Conservation (phyloP, 495 filamentous ascomycete species). For the Neurospora sp. region DNA sequence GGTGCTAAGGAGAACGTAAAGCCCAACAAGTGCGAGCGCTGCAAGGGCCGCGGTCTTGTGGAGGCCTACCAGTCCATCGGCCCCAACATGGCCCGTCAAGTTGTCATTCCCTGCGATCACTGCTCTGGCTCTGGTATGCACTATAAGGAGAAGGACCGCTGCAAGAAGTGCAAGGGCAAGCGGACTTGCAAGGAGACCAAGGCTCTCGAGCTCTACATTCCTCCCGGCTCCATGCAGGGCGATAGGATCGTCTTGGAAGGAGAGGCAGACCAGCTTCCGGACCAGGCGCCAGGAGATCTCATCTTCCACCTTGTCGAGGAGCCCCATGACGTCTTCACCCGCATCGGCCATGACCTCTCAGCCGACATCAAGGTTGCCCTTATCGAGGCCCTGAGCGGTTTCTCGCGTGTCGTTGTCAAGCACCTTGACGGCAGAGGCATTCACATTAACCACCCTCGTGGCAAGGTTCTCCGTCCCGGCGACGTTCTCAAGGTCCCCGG, state of each 20-base stretch:
- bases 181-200: conserved; percentile 75
- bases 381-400: conserved; percentile 76
- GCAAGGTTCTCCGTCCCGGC: conserved; percentile 66
- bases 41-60: conserved; percentile 64
- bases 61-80: conserved; percentile 68
- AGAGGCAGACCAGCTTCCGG: conserved; percentile 89
- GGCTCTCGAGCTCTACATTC: conserved; percentile 91
- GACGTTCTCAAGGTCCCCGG: conserved; percentile 75
- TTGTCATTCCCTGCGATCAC: conserved; percentile 58
- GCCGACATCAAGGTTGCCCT: conserved; percentile 72
- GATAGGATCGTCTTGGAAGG: conserved; percentile 85
- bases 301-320: conserved; percentile 78
- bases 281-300: conserved; percentile 85
- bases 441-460: conserved; percentile 60
- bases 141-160: conserved; percentile 90
- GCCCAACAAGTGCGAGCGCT: conserved; percentile 72
- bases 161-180: conserved; percentile 96
- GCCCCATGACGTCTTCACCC: conserved; percentile 67
- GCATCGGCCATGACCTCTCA: conserved; percentile 73
- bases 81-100: conserved; percentile 69
- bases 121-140: conserved; percentile 76
- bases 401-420: conserved; percentile 81
- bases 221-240: conserved; percentile 76
- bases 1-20: conserved; percentile 91
- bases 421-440: conserved; percentile 94